A percentile compares a stretch with the other conserved stretches of the same genome.
Conservation (phyloP, 23 red algal species). For the Gracilaria caudata region DNA sequence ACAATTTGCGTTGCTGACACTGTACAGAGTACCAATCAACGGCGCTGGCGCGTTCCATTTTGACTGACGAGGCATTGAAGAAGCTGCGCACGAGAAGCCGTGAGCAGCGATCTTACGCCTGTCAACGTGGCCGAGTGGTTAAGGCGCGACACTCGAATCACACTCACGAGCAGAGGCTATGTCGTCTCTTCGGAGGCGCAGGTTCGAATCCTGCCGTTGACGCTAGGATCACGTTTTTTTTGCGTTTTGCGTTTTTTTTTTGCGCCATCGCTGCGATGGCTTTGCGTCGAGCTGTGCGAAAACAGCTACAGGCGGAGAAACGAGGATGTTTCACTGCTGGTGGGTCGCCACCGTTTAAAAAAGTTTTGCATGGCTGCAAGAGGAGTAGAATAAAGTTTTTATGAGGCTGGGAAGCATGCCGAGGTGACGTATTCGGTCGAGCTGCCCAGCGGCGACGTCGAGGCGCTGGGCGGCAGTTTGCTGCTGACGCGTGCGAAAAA, state of each 20-base stretch:
- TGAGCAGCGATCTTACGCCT: background rate
- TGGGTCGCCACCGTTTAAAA: too few relatives aligned
- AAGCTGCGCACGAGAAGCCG: background rate
- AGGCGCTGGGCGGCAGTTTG: too few relatives aligned
- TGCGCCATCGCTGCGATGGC: background rate
- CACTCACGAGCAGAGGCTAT: background rate
- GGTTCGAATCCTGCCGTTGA: conserved; percentile 73
- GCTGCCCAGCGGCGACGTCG: too few relatives aligned
- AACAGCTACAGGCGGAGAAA: background rate
- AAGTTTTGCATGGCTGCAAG: too few relatives aligned
- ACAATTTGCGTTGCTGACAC: conserved; percentile 28
- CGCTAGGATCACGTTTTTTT: conserved; percentile 9
- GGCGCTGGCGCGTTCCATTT: background rate
- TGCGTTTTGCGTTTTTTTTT: background rate
- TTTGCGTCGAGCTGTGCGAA: background rate
- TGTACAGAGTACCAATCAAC: background rate
- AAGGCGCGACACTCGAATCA: conserved; percentile 70
- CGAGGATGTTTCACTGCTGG: conserved; percentile 1
- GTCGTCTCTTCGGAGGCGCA: conserved; percentile 72
- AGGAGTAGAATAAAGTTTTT: too few relatives aligned
- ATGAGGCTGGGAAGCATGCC: too few relatives aligned
- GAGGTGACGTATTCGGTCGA: too few relatives aligned
- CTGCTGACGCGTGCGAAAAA: too few relatives aligned
- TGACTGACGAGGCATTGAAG: background rate
- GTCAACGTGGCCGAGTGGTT: conserved; percentile 72